Conservation (phyloP, 495 filamentous ascomycete species). For the Penicillium odoratum region DNA sequence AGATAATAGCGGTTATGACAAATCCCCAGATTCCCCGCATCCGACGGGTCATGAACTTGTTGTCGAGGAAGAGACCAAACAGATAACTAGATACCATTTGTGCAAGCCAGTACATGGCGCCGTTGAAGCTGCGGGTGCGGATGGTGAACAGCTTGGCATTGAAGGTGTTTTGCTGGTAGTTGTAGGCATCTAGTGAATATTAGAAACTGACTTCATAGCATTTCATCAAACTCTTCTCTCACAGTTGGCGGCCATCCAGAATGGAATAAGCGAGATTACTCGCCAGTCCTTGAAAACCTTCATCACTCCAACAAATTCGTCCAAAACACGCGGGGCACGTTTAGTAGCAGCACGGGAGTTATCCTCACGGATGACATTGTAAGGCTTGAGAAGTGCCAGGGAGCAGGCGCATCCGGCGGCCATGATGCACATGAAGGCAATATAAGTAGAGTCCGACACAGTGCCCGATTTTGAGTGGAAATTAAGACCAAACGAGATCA, state of each 20-base stretch:
- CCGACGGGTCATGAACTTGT: conserved; percentile 8
- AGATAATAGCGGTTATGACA: neutral
- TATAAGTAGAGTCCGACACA: conserved; percentile 6
- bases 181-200: conserved; percentile 3
- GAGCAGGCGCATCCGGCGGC: conserved; percentile 1
- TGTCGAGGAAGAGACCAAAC: conserved; percentile 10
- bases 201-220: neutral
- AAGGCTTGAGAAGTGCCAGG: conserved; percentile 4
- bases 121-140: conserved; percentile 5
- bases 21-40: conserved; percentile 8
- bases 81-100: conserved; percentile 10
- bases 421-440: conserved; percentile 12
- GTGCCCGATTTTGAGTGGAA: conserved; percentile 3
- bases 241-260: conserved; percentile 12
- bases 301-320: conserved; percentile 1
- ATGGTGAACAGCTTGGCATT: conserved; percentile 6
- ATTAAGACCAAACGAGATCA: conserved; percentile 8
- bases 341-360: conserved; percentile 4
- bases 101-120: conserved; percentile 8
- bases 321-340: neutral
- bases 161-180: conserved; percentile 9
- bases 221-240: neutral
- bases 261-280: conserved; percentile 6
- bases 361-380: conserved; percentile 9
- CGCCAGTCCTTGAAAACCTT: conserved; percentile 8